phyloP scores from a whole-genome alignment of 352 stramenopile species.

The Blastocystis sp. region DNA sequence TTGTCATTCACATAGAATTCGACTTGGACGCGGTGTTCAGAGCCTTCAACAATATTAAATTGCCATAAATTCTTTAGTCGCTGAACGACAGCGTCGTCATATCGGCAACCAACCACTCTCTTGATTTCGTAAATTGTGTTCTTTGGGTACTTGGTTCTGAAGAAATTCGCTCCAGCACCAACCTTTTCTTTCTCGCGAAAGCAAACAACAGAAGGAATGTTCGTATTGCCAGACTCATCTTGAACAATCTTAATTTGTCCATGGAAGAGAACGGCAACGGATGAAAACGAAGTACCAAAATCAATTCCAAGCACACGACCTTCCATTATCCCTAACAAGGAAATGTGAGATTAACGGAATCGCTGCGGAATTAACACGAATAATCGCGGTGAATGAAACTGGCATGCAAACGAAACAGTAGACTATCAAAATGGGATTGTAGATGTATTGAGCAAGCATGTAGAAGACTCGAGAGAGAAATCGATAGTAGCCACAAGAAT shows the following conservation, averaged over 20 bases:
- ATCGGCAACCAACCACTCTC: constrained; percentile 45
- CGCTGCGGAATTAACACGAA: background rate
- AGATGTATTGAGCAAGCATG: too few relatives aligned
- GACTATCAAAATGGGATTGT: too few relatives aligned
- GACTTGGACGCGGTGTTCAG: constrained; percentile 3
- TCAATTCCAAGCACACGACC: constrained; percentile 39
- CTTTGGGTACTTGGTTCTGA: constrained; percentile 6
- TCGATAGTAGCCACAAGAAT: too few relatives aligned
- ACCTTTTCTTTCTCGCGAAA: constrained; percentile 56
- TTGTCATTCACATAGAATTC: constrained; percentile 35
- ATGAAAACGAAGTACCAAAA: constrained; percentile 60
- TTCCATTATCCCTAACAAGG: background rate
- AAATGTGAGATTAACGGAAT: background rate
- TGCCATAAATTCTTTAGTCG: background rate
- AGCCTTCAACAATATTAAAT: constrained; percentile 9
- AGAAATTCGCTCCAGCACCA: background rate
- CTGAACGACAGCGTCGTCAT: constrained; percentile 5
- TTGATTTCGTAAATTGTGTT: constrained; percentile 60
- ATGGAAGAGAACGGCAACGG: constrained; percentile 4
- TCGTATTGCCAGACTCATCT: constrained; percentile 10
- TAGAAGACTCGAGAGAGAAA: too few relatives aligned
- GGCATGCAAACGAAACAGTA: too few relatives aligned
- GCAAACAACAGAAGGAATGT: constrained; percentile 41
- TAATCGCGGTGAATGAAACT: too few relatives aligned
- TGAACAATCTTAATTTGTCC: constrained; percentile 24